Base-by-base conservation (phyloP, 768 basidiomycete species). In the Tremella mesenterica region DNA sequence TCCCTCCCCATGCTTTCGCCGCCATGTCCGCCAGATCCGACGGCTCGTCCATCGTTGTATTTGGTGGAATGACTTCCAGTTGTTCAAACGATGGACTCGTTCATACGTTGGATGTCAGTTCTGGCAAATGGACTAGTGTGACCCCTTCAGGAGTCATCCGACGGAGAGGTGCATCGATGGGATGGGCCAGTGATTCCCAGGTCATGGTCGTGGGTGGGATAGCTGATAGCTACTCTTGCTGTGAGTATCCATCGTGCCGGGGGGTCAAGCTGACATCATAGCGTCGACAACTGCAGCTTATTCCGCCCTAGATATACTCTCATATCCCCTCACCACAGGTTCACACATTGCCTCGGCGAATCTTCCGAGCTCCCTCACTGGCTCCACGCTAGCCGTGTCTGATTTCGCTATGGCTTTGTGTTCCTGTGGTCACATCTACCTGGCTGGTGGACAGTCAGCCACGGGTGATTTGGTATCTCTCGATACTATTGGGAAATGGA, bases 1-100 rank as follows among this genome's bases (percentile, higher is more conserved):
- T 73, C 1, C 67, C 71, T 3, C 68, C 72, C 4, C 70, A 71
- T 38, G 70, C 72, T 4, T 73, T 67, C 49, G 70, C 63, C 12
- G 56, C 65, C 2, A 45, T 57, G n/a, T 48, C 58, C 7, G 36
- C 67, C 6, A 54, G 61, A 8, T 38, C 56, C 5, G 53, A 67
- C n/a, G 56, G 47, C 1, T 53, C 46, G 25, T 58, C 55, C 2
- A 29, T 70, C 29, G 56, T 68, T 45, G 58, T 62, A 16, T 29
- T 66, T n/a, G 69, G 69, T n/a, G 71, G 71, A n/a, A 58, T 70
- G 63, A 73, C 72, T 10, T 59, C 64, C 2, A 50, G 52, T 14
- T 73, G 72, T 48, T 16, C 43, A 5, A 43, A 53, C 1, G 71
- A 73, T 46, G 51, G 51, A 12, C 21, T 65, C 0, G 47, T 60